Conservation (phyloP, 345 rosid genomes). For the Capsella bursapastoris region DNA sequence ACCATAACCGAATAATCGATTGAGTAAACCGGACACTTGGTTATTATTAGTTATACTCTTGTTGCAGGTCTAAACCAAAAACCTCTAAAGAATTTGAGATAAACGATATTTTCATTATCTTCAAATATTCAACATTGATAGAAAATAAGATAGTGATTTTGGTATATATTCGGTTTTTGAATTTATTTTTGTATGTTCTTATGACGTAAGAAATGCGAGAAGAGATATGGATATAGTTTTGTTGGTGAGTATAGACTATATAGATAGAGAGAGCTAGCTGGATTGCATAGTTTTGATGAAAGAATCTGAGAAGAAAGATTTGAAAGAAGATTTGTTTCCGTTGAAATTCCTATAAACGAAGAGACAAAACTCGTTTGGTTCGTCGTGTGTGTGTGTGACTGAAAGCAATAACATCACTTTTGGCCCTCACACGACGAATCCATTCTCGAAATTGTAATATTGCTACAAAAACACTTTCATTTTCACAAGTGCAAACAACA, state of each 20-base stretch:
- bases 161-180: neutral
- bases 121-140: too few species aligned
- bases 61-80: neutral
- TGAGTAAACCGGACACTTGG: neutral
- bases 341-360: constrained; percentile 39
- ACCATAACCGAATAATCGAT: neutral
- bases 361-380: constrained; percentile 35
- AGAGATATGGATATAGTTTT: constrained; percentile 20
- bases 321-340: neutral
- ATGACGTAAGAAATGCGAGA: constrained; percentile 28
- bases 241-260: constrained; percentile 1
- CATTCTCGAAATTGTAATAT: constrained; percentile 13
- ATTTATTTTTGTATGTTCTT: neutral
- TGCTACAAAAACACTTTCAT: constrained; percentile 18
- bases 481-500: neutral
- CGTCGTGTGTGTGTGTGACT: constrained; percentile 14
- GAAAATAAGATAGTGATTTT: neutral
- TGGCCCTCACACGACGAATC: constrained; percentile 32
- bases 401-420: constrained; percentile 24
- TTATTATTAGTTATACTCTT: neutral
- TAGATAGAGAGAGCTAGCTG: constrained; percentile 33
- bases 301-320: constrained; percentile 26
- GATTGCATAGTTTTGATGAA: constrained; percentile 27
- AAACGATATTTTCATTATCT: too few species aligned
- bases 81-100: too few species aligned